A percentile compares a stretch with the other conserved stretches of the same genome.
Conservation (phyloP, 441 rosid species). For the Populus hybrid region DNA sequence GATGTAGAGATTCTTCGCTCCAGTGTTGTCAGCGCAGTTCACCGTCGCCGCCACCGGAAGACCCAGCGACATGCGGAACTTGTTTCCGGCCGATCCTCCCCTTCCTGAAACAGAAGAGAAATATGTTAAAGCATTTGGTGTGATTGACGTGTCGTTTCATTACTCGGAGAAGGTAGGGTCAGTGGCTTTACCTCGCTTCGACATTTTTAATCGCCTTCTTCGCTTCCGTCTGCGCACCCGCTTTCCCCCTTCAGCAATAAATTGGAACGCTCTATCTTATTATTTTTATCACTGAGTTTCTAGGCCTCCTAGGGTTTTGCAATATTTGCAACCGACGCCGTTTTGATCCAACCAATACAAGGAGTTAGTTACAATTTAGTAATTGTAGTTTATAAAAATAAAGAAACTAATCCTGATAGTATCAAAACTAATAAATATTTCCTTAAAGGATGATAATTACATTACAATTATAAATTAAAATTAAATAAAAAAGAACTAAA, state of each 20-base stretch:
- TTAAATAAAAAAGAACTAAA: too few relatives aligned
- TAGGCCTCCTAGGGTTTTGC: constrained; percentile 15
- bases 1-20: too few relatives aligned
- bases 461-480: too few relatives aligned
- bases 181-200: constrained; percentile 61
- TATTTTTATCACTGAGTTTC: background rate
- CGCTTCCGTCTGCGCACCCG: background rate
- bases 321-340: background rate
- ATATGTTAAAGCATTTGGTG: background rate
- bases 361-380: background rate
- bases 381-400: background rate
- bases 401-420: background rate
- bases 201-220: constrained; percentile 41
- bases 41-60: constrained; percentile 33
- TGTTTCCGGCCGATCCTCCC: constrained; percentile 86
- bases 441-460: background rate
- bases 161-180: background rate
- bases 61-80: constrained; percentile 94
- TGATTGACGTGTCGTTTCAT: background rate
- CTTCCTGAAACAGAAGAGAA: constrained; percentile 39
- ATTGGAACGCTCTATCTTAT: background rate
- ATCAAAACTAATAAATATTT: background rate
- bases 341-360: background rate
- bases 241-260: too few relatives aligned
- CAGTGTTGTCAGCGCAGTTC: too few relatives aligned